Conservation (phyloP, 176 grass and related monocot species). For the Triticum dicoccoides region DNA sequence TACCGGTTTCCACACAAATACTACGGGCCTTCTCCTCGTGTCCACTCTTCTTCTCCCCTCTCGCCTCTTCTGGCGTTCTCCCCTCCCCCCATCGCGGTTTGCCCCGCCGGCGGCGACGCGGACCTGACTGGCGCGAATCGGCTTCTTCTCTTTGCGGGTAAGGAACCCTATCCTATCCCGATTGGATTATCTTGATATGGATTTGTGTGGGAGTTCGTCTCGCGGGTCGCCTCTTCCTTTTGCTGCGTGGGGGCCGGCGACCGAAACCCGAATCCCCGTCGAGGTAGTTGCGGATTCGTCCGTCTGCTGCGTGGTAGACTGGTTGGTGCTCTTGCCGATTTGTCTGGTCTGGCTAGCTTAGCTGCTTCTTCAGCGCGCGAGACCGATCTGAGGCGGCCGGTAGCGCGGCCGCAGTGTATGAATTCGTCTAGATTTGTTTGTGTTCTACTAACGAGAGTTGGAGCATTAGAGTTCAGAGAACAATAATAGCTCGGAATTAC, state of each 20-base stretch:
- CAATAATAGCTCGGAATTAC: background rate
- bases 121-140: background rate
- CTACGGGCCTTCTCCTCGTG: no score
- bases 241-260: background rate
- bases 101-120: background rate
- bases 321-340: background rate
- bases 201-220: background rate
- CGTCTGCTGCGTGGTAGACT: background rate
- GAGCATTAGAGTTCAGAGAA: no score
- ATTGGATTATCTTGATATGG: background rate
- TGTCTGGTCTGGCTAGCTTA: no score
- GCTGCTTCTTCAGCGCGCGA: background rate
- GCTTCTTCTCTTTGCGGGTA: background rate
- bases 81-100: background rate
- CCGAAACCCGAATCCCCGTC: background rate
- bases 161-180: background rate
- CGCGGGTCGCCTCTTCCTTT: background rate
- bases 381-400: background rate
- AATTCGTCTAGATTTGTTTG: no score
- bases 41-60: no score
- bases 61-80: no score
- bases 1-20: no score
- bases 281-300: background rate
- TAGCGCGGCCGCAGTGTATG: background rate
- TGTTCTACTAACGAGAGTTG: no score